phyloP scores from a whole-genome alignment of 352 stramenopile species.

The Phytophthora pistaciae region DNA sequence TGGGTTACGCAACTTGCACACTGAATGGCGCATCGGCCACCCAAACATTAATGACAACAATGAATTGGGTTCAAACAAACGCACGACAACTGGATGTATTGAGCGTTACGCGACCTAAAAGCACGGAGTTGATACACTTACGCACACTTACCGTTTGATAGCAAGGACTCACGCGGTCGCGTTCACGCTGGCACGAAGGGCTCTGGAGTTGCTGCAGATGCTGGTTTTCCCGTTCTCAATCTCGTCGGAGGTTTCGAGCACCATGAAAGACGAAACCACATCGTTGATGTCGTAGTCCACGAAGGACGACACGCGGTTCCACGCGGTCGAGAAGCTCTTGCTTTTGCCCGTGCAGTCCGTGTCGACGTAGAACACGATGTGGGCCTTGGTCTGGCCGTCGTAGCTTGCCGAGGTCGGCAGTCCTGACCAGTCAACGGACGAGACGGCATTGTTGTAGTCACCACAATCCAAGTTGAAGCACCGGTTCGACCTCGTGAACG shows the following conservation, averaged over 20 bases:
- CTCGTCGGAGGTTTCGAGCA: constrained; percentile 16
- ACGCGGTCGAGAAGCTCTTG: constrained; percentile 18
- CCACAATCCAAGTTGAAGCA: constrained; percentile 28
- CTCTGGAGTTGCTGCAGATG: constrained; percentile 11
- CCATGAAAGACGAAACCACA: constrained; percentile 23
- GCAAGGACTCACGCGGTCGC: background rate
- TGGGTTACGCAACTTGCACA: background rate
- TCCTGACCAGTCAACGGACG: constrained; percentile 27
- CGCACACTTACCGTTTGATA: too few species aligned
- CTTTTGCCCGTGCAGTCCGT: constrained; percentile 17
- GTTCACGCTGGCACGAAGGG: background rate
- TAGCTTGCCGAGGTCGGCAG: constrained; percentile 14
- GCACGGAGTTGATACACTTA: background rate
- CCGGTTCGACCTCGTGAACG: constrained; percentile 19
- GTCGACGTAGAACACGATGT: constrained; percentile 23
- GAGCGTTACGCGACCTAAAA: background rate
- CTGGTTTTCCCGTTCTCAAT: constrained; percentile 16
- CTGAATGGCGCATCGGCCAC: background rate
- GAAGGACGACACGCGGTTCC: constrained; percentile 3
- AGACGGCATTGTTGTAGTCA: constrained; percentile 17
- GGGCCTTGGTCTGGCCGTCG: constrained; percentile 4
- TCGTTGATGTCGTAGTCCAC: constrained; percentile 23
- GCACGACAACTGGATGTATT: background rate
- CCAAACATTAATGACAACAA: too few species aligned
- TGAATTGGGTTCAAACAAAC: background rate